Evolutionary conservation across 371 early-diverging fungal genomes (phyloP).

Genomic region (Rhizopus stolonifer): DNA sequence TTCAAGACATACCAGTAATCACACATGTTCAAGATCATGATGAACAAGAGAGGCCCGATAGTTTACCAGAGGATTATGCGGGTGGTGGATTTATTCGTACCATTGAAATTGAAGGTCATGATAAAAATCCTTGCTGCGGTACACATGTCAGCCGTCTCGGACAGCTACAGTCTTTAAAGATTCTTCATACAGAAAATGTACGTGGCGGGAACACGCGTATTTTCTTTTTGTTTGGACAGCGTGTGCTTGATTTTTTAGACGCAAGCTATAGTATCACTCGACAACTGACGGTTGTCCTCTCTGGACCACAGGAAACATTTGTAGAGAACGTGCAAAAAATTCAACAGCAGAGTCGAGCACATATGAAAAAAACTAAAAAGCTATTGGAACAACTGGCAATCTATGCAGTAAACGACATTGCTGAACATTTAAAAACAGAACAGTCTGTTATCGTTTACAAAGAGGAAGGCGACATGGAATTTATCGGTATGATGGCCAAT

Average conservation of each 20-base stretch:
- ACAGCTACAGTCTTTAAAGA: conserved; percentile 64
- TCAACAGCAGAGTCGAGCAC: conserved; percentile 40
- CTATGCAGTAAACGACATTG: conserved; percentile 42
- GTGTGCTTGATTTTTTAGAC: conserved; percentile 56
- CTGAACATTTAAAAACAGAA: conserved; percentile 29
- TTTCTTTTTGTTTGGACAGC: conserved; percentile 67
- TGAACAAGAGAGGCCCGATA: conserved; percentile 42
- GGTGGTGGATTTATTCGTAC: conserved; percentile 62
- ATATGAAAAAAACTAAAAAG: conserved; percentile 43
- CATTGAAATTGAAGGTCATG: conserved; percentile 57
- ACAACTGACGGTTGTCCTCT: conserved; percentile 52
- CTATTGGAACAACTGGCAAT: conserved; percentile 52
- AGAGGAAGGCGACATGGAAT: conserved; percentile 66
- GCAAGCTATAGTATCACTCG: conserved; percentile 45
- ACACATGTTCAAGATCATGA: conserved; percentile 34
- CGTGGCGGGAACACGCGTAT: conserved; percentile 69
- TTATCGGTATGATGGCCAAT: conserved; percentile 30
- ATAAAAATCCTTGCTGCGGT: conserved; percentile 82
- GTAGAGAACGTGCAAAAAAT: conserved; percentile 54
- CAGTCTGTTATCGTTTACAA: conserved; percentile 44
- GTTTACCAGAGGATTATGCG: conserved; percentile 62
- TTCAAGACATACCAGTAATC: conserved; percentile 50
- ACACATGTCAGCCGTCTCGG: conserved; percentile 66
- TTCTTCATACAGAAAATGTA: conserved; percentile 66
- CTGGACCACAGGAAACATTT: conserved; percentile 60